Evolutionary conservation across 1,284 basidiomycete species (phyloP).

Genomic region (Apiotrichum montevideense): DNA sequence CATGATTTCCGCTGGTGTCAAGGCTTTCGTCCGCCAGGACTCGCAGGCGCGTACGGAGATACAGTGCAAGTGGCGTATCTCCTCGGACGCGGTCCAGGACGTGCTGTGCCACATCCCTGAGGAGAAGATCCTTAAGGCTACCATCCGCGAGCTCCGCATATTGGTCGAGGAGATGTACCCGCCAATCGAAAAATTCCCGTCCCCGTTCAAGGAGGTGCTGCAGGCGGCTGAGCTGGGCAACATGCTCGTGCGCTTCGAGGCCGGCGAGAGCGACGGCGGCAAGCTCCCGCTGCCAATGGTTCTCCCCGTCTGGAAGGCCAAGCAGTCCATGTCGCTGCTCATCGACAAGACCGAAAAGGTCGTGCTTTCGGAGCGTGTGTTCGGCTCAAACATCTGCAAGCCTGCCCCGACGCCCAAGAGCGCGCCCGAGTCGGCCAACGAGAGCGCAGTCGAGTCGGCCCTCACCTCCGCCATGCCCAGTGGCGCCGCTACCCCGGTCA

Average conservation of each 20-base stretch:
- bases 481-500: conserved; percentile 1
- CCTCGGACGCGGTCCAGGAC: conserved; percentile 77
- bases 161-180: conserved; percentile 75
- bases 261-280: conserved; percentile 52
- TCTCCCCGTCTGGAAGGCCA: conserved; percentile 87
- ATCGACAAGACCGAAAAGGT: conserved; percentile 86
- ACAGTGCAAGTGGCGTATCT: conserved; percentile 57
- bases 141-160: conserved; percentile 58
- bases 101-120: conserved; percentile 72
- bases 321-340: conserved; percentile 76
- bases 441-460: neutral
- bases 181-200: conserved; percentile 57
- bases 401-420: conserved; percentile 22
- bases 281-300: conserved; percentile 67
- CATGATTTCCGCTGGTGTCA: conserved; percentile 85
- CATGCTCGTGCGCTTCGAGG: conserved; percentile 63
- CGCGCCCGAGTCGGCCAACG: neutral
- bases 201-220: conserved; percentile 51
- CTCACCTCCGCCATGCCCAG: neutral
- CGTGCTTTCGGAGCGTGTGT: conserved; percentile 40
- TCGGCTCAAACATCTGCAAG: conserved; percentile 42
- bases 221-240: conserved; percentile 53
- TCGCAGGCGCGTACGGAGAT: conserved; percentile 46
- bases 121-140: conserved; percentile 58
- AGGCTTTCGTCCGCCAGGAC: conserved; percentile 58